A percentile compares a stretch with the other conserved stretches of the same genome.
These are phyloP conservation scores for Pseudogymnoascus sp. DNA, from an alignment of 2,329 filamentous ascomycete genomes.

Conservation along the genomic window DNA sequence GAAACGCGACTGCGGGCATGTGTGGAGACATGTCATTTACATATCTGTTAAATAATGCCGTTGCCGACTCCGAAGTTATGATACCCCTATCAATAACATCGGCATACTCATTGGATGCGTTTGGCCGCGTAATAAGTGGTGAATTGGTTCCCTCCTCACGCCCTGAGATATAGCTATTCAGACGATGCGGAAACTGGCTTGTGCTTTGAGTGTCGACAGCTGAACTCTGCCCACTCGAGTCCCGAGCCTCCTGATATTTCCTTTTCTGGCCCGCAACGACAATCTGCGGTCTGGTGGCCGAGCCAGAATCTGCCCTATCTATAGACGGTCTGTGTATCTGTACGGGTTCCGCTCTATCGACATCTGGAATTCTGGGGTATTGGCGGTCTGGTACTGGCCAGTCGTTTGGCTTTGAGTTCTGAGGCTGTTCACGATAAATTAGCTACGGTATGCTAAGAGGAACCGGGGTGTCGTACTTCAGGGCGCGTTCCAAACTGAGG, in stretches of 20 bases:
- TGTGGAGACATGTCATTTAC: slow-evolving; percentile 51
- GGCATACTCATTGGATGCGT: slow-evolving; percentile 24
- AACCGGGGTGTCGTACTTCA: slow-evolving; percentile 13
- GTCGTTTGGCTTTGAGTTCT: slow-evolving; percentile 9
- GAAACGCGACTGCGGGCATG: slow-evolving; percentile 55
- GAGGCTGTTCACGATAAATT: background rate
- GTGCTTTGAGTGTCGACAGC: background rate
- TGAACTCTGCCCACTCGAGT: slow-evolving; percentile 10
- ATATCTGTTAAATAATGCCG: slow-evolving; percentile 50
- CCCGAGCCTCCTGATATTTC: slow-evolving; percentile 23
- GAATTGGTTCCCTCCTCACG: background rate
- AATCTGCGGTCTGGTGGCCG: slow-evolving; percentile 20
- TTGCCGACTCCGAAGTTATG: slow-evolving; percentile 47
- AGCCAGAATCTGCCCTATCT: background rate
- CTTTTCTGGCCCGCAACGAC: slow-evolving; percentile 29
- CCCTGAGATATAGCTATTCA: slow-evolving; percentile 1
- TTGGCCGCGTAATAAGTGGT: background rate
- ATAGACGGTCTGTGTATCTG: background rate
- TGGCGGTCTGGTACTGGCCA: slow-evolving; percentile 18
- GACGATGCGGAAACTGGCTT: background rate
- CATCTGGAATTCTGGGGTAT: slow-evolving; percentile 22
- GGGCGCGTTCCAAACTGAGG: slow-evolving; percentile 17
- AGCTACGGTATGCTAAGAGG: background rate
- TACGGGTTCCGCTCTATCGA: slow-evolving; percentile 15
- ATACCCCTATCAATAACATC: slow-evolving; percentile 50